Conservation (phyloP, 2,329 filamentous ascomycete species). For the Ceratocystis cacaofunesta region DNA sequence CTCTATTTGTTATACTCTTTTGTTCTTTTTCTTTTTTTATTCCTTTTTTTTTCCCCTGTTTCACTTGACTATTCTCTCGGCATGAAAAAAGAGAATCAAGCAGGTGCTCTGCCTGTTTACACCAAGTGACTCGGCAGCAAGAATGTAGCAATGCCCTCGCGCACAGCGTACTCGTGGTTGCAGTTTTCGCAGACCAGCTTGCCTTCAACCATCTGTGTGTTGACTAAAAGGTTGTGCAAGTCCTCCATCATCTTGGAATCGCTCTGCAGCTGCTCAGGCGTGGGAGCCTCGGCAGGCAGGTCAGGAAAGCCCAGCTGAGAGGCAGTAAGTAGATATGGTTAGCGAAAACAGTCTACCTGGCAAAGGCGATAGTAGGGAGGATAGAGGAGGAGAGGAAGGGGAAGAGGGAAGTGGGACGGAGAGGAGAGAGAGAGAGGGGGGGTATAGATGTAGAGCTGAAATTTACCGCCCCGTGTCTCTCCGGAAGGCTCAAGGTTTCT, state of each 20-base stretch:
- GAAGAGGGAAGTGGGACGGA: neutral
- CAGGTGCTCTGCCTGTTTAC: constrained; percentile 22
- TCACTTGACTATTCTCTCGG: too few species aligned
- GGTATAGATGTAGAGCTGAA: too few species aligned
- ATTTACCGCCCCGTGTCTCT: too few species aligned
- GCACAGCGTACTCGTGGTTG: constrained; percentile 83
- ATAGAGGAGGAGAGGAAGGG: constrained; percentile 12
- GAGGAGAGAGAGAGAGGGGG: too few species aligned
- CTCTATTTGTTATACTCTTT: too few species aligned
- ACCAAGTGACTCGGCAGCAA: constrained; percentile 85
- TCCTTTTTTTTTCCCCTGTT: neutral
- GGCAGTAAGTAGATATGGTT: neutral
- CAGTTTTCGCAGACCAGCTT: constrained; percentile 84
- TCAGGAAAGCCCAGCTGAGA: constrained; percentile 61
- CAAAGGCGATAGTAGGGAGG: neutral
- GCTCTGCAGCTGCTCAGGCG: constrained; percentile 43
- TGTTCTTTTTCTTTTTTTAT: neutral
- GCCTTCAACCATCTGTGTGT: constrained; percentile 81
- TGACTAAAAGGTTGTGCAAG: constrained; percentile 66
- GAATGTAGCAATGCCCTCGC: constrained; percentile 95
- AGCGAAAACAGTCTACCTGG: neutral
- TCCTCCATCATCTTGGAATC: constrained; percentile 61
- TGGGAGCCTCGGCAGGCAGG: constrained; percentile 50
- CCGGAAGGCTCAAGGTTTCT: too few species aligned
- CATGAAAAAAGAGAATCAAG: neutral